A percentile compares a stretch with the other conserved stretches of the same genome.
phyloP scores from a whole-genome alignment of 345 rosid genomes.

The Eucalyptus caleyi region DNA sequence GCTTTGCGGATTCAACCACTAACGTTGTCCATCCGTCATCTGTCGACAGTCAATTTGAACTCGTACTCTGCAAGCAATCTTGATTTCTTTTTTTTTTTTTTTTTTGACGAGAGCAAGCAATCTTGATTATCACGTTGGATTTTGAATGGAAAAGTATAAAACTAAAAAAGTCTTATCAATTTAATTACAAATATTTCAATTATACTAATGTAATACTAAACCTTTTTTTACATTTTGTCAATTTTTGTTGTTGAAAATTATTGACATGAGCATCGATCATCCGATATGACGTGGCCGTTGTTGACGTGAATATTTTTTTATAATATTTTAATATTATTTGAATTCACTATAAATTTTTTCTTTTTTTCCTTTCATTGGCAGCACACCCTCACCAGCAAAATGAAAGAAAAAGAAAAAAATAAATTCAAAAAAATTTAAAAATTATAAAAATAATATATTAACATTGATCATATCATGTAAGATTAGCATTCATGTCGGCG shows the following conservation, averaged over 20 bases:
- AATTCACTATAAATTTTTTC: accelerated
- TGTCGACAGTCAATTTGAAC: background rate
- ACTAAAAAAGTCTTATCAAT: too few species aligned
- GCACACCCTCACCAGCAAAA: accelerated
- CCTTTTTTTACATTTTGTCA: too few species aligned
- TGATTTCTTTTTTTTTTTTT: too few species aligned
- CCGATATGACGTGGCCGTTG: accelerated
- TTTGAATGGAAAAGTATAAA: background rate
- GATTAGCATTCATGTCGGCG: accelerated
- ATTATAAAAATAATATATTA: too few species aligned
- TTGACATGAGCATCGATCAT: accelerated
- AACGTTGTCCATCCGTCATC: background rate
- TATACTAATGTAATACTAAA: accelerated
- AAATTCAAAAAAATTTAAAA: too few species aligned
- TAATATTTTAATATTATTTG: too few species aligned
- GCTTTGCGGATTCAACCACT: background rate
- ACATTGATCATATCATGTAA: accelerated
- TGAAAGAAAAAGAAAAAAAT: accelerated
- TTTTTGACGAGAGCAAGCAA: background rate
- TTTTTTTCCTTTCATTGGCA: too few species aligned
- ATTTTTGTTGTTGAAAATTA: too few species aligned
- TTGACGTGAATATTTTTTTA: too few species aligned
- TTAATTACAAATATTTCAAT: too few species aligned
- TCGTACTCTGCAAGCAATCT: background rate
- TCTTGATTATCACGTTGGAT: background rate